phyloP scores from a whole-genome alignment of 2,329 filamentous ascomycete species.

The Botrytis squamosa region DNA sequence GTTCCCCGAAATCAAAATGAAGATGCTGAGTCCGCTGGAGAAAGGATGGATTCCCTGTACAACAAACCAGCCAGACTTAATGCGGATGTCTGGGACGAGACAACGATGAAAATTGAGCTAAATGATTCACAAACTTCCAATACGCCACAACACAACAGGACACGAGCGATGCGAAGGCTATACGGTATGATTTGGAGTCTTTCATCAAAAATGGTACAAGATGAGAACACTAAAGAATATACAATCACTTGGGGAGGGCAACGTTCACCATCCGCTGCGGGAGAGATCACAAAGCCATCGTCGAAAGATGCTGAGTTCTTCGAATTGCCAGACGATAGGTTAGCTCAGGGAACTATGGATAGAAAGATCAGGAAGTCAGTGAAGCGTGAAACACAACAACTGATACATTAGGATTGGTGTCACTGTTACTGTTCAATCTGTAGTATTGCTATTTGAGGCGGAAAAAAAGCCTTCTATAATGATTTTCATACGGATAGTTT shows the following conservation, averaged over 20 bases:
- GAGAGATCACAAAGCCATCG: slow-evolving; percentile 35
- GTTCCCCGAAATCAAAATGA: background rate
- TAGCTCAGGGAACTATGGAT: slow-evolving; percentile 35
- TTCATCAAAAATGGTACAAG: slow-evolving; percentile 45
- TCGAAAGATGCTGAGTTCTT: slow-evolving; percentile 48
- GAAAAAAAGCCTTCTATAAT: background rate
- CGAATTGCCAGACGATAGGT: slow-evolving; percentile 38
- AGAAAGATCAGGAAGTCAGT: background rate
- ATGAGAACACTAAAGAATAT: slow-evolving; percentile 37
- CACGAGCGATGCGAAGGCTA: slow-evolving; percentile 48
- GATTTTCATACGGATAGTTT: background rate
- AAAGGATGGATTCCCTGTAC: background rate
- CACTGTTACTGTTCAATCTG: background rate
- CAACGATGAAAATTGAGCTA: no score
- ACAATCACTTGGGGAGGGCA: slow-evolving; percentile 48
- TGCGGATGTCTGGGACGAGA: background rate
- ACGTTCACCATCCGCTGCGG: slow-evolving; percentile 34
- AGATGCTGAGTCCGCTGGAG: background rate
- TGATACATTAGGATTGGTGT: background rate
- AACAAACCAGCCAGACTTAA: background rate
- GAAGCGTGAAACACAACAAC: background rate
- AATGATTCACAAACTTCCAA: background rate
- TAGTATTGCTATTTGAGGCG: background rate
- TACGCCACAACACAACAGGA: background rate
- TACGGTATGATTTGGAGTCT: slow-evolving; percentile 48